A percentile compares a stretch with the other conserved stretches of the same genome.
These are phyloP conservation scores for Obba rivulosa DNA, from an alignment of 768 basidiomycete species.

Conservation along the genomic window DNA sequence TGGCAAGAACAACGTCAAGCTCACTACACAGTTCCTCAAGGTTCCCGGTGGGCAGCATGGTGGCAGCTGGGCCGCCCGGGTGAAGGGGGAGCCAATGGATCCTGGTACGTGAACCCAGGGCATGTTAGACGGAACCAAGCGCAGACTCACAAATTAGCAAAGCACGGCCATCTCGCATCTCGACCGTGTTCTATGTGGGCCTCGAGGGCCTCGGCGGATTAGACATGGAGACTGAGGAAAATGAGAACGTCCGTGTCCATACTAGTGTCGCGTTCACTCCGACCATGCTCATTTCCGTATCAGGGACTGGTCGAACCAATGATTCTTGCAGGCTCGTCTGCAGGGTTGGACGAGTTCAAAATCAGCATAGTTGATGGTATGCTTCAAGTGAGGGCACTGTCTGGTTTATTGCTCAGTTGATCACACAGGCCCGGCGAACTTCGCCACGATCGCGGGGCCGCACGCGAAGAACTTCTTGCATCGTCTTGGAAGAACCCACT, in stretches of 20 bases:
- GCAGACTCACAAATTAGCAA: slow-evolving; percentile 22
- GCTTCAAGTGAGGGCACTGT: slow-evolving; percentile 3
- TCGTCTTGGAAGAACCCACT: slow-evolving; percentile 67
- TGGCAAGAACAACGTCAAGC: slow-evolving; percentile 72
- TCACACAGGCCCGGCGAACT: slow-evolving; percentile 51
- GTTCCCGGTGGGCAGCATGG: slow-evolving; percentile 77
- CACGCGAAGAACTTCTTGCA: slow-evolving; percentile 54
- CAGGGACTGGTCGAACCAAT: slow-evolving; percentile 75
- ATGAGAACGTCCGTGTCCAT: slow-evolving; percentile 56
- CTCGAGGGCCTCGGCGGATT: slow-evolving; percentile 83
- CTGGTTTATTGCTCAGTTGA: not conserved
- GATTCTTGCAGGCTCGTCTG: slow-evolving; percentile 65
- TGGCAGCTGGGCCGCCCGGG: slow-evolving; percentile 84
- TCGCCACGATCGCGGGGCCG: slow-evolving; percentile 46
- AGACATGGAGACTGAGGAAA: slow-evolving; percentile 71
- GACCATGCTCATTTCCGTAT: not conserved
- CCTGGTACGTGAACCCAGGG: slow-evolving; percentile 36
- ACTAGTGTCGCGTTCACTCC: slow-evolving; percentile 5
- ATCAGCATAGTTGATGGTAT: slow-evolving; percentile 77
- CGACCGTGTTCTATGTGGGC: slow-evolving; percentile 83
- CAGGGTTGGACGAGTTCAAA: slow-evolving; percentile 77
- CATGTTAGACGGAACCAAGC: not conserved
- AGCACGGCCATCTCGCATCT: slow-evolving; percentile 55
- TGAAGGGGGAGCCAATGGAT: slow-evolving; percentile 76
- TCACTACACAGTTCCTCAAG: slow-evolving; percentile 84